Evolutionary conservation across 495 filamentous ascomycete species (phyloP), one percentile per base, ranked within the genome.

Genomic region (Echria macrotheca): DNA sequence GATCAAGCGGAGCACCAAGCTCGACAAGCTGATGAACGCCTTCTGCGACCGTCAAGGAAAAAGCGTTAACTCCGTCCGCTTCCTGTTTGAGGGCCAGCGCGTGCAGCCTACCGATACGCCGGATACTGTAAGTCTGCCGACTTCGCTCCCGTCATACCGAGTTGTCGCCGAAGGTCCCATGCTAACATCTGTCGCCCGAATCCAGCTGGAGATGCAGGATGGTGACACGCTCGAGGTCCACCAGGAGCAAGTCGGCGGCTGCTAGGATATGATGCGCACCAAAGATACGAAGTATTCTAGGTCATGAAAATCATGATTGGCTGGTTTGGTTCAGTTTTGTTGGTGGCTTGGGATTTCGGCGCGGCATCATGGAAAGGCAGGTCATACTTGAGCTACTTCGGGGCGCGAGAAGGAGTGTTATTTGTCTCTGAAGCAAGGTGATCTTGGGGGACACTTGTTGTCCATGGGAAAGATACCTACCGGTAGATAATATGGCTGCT

Each of bases 21-120:
- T 99, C 23, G 91, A 94, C 72, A 99, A 99, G 76, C 71, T 99
- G 31, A 99, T 99, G 94, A 88, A 91, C 52, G 94, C 94, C 14
- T 99, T 97, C 69, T 99, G 94, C 65, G 94, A 97, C 52, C 82
- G 94, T 2, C 90, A 96, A 56, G 94, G 94, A 56, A 97, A 96
- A 77, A 75, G 82, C 10, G 67, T 79, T 3, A 75, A 75, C n/a
- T 87, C 83, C 2, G 93, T 96, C 26, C 84, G 94, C 17, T 99
- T 99, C 68, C 73, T 99, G 1, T 99, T 97, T 60, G 94, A 99
- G 59, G 94, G 94, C 12, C 83, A 84, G 50, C 82, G 94, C 21
- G 94, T 99, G 4, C 83, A 90, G 45, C 83, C 87, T 3, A 82
- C 79, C 2, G 94, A 99, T 59, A 95, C 84, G 12, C 94, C 94